Conservation (phyloP, 768 basidiomycete genomes). For the Tubosaeta brunneosetosa region DNA sequence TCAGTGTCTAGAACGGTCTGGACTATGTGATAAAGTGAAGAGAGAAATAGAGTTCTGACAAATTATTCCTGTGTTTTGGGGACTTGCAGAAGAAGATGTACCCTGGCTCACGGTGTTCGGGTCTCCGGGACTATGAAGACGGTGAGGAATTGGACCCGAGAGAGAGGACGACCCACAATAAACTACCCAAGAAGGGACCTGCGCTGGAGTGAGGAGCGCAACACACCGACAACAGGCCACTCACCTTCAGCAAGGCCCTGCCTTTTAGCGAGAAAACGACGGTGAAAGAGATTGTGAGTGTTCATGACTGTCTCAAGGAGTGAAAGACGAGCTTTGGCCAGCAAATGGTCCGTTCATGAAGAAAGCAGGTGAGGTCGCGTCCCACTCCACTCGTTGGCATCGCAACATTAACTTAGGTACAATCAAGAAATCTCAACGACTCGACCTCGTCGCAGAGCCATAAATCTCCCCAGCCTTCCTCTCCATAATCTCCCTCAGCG, state of each 20-base stretch:
- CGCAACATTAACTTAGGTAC: constrained; percentile 16
- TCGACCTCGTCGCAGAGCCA: constrained; percentile 33
- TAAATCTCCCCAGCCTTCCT: constrained; percentile 80
- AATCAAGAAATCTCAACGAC: constrained; percentile 25
- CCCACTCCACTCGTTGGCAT: constrained; percentile 30
- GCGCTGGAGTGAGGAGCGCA: neutral
- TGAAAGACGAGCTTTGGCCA: neutral
- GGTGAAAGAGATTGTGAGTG: constrained; percentile 10
- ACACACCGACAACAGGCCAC: constrained; percentile 1
- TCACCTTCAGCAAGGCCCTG: constrained; percentile 29
- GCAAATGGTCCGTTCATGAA: constrained; percentile 3
- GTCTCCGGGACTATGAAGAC: constrained; percentile 8
- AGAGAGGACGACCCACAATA: constrained; percentile 19
- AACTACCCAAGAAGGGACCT: constrained; percentile 10
- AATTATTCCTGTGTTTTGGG: constrained; percentile 5
- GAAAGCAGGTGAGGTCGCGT: neutral
- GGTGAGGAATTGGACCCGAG: neutral
- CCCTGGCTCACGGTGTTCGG: neutral
- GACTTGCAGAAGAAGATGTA: neutral
- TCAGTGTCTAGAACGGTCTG: no score
- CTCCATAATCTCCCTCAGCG: constrained; percentile 90
- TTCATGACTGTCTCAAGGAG: constrained; percentile 15
- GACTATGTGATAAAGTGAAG: no score
- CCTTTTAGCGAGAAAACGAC: constrained; percentile 19
- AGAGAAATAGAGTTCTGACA: no score